Percentiles rank a stretch among this genome's conserved stretches.
These are phyloP conservation scores for Penicillium frequentans DNA, from an alignment of 2,329 filamentous ascomycete genomes.

Conservation along the genomic window DNA sequence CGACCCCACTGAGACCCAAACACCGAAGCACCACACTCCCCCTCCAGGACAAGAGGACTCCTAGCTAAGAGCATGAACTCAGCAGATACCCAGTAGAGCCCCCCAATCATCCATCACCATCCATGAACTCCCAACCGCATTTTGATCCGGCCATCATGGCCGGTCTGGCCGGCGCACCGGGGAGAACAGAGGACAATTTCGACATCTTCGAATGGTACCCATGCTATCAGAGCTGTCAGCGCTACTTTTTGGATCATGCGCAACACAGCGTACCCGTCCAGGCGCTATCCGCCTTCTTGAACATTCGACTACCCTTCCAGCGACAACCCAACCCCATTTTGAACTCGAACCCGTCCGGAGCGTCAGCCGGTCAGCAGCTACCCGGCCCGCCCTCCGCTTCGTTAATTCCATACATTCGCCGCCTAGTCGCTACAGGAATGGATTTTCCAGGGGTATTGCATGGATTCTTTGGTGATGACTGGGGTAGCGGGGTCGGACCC, in stretches of 20 bases:
- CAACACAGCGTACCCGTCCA: conserved; percentile 82
- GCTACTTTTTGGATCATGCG: conserved; percentile 88
- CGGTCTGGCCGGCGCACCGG: conserved; percentile 36
- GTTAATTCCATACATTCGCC: conserved; percentile 83
- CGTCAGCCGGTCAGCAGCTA: conserved; percentile 42
- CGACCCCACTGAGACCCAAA: conserved; percentile 10
- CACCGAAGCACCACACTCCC: conserved; percentile 6
- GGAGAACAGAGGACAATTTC: conserved; percentile 48
- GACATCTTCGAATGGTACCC: conserved; percentile 89
- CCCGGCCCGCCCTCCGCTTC: conserved; percentile 55
- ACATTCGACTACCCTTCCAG: conserved; percentile 88
- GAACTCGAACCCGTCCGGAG: conserved; percentile 41
- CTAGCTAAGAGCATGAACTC: conserved; percentile 9
- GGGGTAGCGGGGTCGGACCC: conserved; percentile 73
- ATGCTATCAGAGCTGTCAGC: conserved; percentile 83
- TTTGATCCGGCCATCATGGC: conserved; percentile 41
- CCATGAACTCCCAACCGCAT: conserved; percentile 33
- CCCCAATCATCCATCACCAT: conserved; percentile 12
- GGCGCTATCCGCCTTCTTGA: conserved; percentile 84
- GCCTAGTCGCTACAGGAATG: conserved; percentile 87
- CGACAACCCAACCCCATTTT: conserved; percentile 54
- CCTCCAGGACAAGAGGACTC: not conserved
- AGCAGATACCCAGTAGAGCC: conserved; percentile 20
- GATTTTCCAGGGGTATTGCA: conserved; percentile 84
- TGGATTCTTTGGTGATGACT: conserved; percentile 96